Conservation (phyloP, 2,329 filamentous ascomycete genomes). For the Cladosporium sphaerospermum region DNA sequence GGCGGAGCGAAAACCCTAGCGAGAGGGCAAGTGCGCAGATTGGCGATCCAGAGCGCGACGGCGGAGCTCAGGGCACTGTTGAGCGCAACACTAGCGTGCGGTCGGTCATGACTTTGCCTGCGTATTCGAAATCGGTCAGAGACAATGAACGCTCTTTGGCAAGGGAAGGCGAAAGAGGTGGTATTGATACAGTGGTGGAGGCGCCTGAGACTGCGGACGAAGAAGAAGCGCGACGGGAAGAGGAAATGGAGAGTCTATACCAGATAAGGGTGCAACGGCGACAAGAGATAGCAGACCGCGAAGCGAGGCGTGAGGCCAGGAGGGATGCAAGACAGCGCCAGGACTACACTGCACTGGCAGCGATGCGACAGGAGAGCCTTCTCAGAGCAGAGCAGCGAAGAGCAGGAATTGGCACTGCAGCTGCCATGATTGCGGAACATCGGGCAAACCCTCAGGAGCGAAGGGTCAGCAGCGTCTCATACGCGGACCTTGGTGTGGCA, state of each 20-base stretch:
- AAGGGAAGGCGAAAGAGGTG: constrained; percentile 82
- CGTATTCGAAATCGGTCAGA: constrained; percentile 67
- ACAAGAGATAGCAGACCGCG: constrained; percentile 67
- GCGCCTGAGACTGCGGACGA: constrained; percentile 74
- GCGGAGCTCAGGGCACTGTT: constrained; percentile 42
- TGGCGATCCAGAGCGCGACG: constrained; percentile 15
- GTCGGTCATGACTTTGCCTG: constrained; percentile 88
- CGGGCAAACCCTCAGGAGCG: constrained; percentile 57
- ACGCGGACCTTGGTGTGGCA: constrained; percentile 69
- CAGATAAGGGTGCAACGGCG: constrained; percentile 77
- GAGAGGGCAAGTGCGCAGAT: constrained; percentile 19
- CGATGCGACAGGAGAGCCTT: constrained; percentile 52
- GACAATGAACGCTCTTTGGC: constrained; percentile 77
- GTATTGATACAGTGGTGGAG: constrained; percentile 86
- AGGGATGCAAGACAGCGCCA: constrained; percentile 66
- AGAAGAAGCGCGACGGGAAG: constrained; percentile 70
- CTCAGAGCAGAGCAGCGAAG: constrained; percentile 42
- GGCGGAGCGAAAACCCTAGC: constrained; percentile 20
- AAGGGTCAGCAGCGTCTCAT: constrained; percentile 68
- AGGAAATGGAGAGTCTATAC: constrained; percentile 89
- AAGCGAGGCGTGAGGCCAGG: constrained; percentile 63
- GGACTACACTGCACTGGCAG: constrained; percentile 63
- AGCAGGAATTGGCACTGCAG: constrained; percentile 25
- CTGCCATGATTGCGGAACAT: constrained; percentile 51
- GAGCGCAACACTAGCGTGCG: constrained; percentile 81